Percentiles rank a stretch among this genome's conserved stretches.
These are phyloP conservation scores for Emmonsiellopsis sp. DNA, from an alignment of 2,329 filamentous ascomycete genomes.

Conservation along the genomic window DNA sequence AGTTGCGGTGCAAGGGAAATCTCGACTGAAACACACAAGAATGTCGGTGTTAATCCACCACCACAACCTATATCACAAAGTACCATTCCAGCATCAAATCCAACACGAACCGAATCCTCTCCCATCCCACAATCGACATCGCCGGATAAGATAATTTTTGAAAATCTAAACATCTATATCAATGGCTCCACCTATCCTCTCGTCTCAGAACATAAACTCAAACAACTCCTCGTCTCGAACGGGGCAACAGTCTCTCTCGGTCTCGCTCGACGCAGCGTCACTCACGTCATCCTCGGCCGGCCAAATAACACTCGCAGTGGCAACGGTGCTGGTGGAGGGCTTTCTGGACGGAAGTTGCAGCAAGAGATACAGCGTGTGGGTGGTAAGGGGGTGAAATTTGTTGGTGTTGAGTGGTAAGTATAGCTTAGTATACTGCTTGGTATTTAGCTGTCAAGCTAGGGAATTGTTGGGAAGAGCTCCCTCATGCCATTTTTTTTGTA, in stretches of 20 bases:
- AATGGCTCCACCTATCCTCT: constrained; percentile 77
- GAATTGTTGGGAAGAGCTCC: too few species aligned
- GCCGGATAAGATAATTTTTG: constrained; percentile 48
- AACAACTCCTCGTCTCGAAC: constrained; percentile 63
- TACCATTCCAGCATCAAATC: not conserved
- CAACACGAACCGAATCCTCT: not conserved
- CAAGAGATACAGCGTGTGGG: constrained; percentile 62
- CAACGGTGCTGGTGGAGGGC: constrained; percentile 57
- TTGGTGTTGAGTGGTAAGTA: constrained; percentile 68
- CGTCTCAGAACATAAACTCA: constrained; percentile 78
- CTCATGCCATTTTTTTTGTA: too few species aligned
- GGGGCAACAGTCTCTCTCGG: constrained; percentile 63
- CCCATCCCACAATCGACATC: constrained; percentile 9
- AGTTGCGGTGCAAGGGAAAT: not conserved
- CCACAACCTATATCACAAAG: not conserved
- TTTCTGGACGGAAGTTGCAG: constrained; percentile 70
- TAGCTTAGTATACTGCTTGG: not conserved
- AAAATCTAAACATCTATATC: constrained; percentile 66
- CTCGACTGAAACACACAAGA: not conserved
- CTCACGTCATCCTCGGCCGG: constrained; percentile 72
- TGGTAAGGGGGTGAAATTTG: constrained; percentile 65
- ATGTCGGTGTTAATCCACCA: not conserved
- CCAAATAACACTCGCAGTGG: constrained; percentile 28
- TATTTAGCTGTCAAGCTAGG: too few species aligned
- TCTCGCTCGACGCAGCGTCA: constrained; percentile 64